These are phyloP conservation scores for Candida succiphila DNA, from an alignment of 805 yeast genomes.

Conservation along the genomic window DNA sequence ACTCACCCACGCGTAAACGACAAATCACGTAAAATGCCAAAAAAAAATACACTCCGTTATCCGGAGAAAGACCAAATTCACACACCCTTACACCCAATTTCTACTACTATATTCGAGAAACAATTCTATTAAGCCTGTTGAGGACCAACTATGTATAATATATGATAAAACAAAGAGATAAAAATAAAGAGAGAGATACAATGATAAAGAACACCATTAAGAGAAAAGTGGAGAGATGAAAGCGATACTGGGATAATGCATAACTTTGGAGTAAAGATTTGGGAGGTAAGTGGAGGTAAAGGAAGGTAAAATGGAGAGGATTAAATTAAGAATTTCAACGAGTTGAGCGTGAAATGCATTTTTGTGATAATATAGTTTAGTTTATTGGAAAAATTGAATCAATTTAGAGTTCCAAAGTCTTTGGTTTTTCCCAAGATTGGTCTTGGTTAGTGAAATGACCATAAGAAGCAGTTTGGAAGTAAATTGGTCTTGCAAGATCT, in stretches of 20 bases:
- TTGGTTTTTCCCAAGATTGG: conserved; percentile 98
- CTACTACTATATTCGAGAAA: not conserved
- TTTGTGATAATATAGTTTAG: conserved; percentile 1
- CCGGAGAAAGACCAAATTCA: not conserved
- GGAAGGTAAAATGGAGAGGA: not conserved
- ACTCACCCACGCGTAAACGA: too few relatives aligned
- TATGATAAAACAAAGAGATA: conserved; percentile 1
- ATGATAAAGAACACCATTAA: not conserved
- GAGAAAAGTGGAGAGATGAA: not conserved
- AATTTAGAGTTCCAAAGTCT: conserved; percentile 55
- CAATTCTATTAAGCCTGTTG: conserved; percentile 3
- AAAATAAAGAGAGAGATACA: too few relatives aligned
- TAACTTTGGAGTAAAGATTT: not conserved
- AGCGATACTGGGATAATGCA: too few relatives aligned
- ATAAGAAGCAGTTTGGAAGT: conserved; percentile 97
- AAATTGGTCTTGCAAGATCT: conserved; percentile 98
- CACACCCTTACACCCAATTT: not conserved
- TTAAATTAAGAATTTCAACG: conserved; percentile 8
- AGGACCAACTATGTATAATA: conserved; percentile 1
- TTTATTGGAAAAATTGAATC: too few relatives aligned
- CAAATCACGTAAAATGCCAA: too few relatives aligned
- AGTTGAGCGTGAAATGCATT: conserved; percentile 19
- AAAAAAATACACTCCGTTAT: too few relatives aligned
- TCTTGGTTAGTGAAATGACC: conserved; percentile 99
- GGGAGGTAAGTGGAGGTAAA: not conserved